Evolutionary conservation across 2,329 filamentous ascomycete genomes (phyloP).

Genomic region (Cercospora beticola): DNA sequence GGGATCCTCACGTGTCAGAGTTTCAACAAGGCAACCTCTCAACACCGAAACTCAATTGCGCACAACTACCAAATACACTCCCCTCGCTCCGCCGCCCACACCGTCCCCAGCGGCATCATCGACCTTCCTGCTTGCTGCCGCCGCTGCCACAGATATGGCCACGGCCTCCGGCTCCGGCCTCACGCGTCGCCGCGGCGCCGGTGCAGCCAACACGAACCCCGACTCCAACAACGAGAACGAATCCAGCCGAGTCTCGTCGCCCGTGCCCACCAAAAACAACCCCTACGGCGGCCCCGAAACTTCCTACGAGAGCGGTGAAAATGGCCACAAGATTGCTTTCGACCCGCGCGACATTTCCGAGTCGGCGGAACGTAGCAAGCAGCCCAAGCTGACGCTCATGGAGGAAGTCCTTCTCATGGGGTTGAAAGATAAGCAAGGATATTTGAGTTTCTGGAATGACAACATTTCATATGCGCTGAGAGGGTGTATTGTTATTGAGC

Average conservation of each 20-base stretch:
- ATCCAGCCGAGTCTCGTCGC: constrained; percentile 65
- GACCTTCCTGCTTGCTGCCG: constrained; percentile 5
- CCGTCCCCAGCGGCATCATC: not conserved
- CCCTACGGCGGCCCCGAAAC: constrained; percentile 64
- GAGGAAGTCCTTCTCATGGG: constrained; percentile 95
- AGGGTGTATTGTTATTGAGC: constrained; percentile 96
- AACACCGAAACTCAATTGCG: constrained; percentile 13
- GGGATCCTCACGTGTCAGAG: constrained; percentile 12
- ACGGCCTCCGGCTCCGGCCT: constrained; percentile 71
- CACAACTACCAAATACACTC: constrained; percentile 1
- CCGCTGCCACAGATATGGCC: constrained; percentile 51
- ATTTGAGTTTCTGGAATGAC: constrained; percentile 99
- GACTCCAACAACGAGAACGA: constrained; percentile 64
- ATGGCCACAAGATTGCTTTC: constrained; percentile 97
- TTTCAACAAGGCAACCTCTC: constrained; percentile 3
- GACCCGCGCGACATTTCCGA: constrained; percentile 97
- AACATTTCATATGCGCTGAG: constrained; percentile 98
- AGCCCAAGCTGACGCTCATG: constrained; percentile 98
- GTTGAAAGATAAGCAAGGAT: constrained; percentile 98
- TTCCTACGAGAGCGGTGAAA: constrained; percentile 80
- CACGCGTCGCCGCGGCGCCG: constrained; percentile 68
- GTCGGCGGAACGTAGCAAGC: constrained; percentile 92
- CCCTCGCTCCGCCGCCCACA: not conserved
- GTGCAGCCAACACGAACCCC: constrained; percentile 54
- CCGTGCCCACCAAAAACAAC: constrained; percentile 62